phyloP scores from a whole-genome alignment of 2,329 filamentous ascomycete species.

The Pseudogymnoascus sp. region DNA sequence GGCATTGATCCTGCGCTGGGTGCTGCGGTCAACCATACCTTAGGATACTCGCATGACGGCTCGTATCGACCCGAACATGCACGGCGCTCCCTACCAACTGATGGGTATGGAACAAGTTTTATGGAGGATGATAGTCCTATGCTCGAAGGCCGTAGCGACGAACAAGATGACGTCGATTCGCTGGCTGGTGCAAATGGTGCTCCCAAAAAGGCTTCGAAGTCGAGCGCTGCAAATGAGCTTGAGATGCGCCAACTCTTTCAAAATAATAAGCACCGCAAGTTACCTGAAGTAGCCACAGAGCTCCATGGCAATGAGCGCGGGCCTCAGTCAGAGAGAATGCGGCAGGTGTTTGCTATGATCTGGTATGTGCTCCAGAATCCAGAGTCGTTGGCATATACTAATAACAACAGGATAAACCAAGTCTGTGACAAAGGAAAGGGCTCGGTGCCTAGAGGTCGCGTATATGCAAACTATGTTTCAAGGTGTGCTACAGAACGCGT shows the following conservation, averaged over 20 bases:
- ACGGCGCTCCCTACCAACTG: conserved; percentile 46
- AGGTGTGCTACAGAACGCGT: conserved; percentile 89
- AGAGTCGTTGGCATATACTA: not conserved
- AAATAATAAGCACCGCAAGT: conserved; percentile 57
- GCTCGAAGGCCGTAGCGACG: conserved; percentile 47
- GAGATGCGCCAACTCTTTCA: conserved; percentile 70
- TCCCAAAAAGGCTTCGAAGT: conserved; percentile 52
- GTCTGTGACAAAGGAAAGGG: conserved; percentile 68
- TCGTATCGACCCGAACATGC: conserved; percentile 29
- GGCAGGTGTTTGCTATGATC: conserved; percentile 82
- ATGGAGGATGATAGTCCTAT: conserved; percentile 52
- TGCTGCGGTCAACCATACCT: conserved; percentile 37
- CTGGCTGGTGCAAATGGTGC: conserved; percentile 38
- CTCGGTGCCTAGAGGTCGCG: conserved; percentile 83
- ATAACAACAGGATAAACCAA: conserved; percentile 55
- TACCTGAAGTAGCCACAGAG: conserved; percentile 67
- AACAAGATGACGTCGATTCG: conserved; percentile 50
- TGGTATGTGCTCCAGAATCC: conserved; percentile 50
- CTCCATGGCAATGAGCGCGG: conserved; percentile 73
- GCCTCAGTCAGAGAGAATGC: conserved; percentile 72
- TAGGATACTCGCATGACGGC: conserved; percentile 38
- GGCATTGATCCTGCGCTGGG: conserved; percentile 44
- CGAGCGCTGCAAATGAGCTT: conserved; percentile 71
- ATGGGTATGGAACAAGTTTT: conserved; percentile 48
- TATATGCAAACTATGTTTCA: conserved; percentile 92